Conservation (phyloP, 2,329 filamentous ascomycete genomes). For the Nannizziopsis arthrosporioides region DNA sequence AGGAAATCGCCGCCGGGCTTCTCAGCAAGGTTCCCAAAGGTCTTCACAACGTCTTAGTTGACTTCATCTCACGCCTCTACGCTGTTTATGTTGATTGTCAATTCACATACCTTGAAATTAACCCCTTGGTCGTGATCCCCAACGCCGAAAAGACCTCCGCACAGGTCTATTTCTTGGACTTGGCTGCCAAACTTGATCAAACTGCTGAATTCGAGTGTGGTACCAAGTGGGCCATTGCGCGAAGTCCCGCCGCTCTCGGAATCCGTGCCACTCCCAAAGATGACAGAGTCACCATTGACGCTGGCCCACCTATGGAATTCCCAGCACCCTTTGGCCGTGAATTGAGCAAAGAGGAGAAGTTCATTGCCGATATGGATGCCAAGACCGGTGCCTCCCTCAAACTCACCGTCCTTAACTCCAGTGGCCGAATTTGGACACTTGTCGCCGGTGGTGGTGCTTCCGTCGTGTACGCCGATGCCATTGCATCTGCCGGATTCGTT, state of each 20-base stretch:
- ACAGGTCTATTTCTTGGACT: constrained; percentile 92
- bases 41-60: constrained; percentile 93
- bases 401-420: constrained; percentile 86
- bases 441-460: constrained; percentile 99
- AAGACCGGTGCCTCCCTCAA: constrained; percentile 99
- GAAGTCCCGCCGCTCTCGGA: constrained; percentile 78
- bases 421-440: constrained; percentile 91
- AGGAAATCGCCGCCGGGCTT: constrained; percentile 72
- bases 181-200: constrained; percentile 97
- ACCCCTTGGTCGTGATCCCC: constrained; percentile 95
- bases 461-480: constrained; percentile 97
- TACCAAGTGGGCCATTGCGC: constrained; percentile 96
- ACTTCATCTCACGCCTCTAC: constrained; percentile 97
- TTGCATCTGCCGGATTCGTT: constrained; percentile 89
- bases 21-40: constrained; percentile 90
- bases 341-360: constrained; percentile 96
- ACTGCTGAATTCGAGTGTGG: constrained; percentile 99
- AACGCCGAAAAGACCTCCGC: constrained; percentile 86
- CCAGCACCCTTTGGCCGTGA: constrained; percentile 97
- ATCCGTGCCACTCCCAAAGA: constrained; percentile 52
- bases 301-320: constrained; percentile 97
- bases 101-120: constrained; percentile 99
- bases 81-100: constrained; percentile 99
- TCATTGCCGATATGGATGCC: constrained; percentile 95
- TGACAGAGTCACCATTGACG: constrained; percentile 82